Conservation (phyloP, 2,329 filamentous ascomycete species). For the Lachnum nothofagi region DNA sequence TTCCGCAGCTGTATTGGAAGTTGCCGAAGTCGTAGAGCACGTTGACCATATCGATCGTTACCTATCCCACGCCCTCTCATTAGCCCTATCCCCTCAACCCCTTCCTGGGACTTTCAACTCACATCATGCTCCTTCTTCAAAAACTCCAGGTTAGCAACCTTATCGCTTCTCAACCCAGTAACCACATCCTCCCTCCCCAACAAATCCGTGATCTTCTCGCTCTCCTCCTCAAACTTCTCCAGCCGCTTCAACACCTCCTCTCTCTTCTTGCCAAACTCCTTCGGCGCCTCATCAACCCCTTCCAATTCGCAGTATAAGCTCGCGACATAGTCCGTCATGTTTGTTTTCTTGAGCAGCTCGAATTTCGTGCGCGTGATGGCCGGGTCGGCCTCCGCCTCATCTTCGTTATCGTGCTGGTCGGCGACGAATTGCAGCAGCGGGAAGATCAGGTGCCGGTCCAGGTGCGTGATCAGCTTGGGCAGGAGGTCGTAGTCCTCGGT, state of each 20-base stretch:
- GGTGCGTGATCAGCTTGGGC: conserved; percentile 81
- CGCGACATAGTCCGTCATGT: conserved; percentile 98
- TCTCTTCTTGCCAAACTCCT: conserved; percentile 83
- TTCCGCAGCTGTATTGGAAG: conserved; percentile 96
- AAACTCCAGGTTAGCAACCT: conserved; percentile 97
- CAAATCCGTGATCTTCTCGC: conserved; percentile 80
- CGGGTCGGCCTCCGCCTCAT: conserved; percentile 69
- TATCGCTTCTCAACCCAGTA: conserved; percentile 86
- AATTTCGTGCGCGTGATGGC: conserved; percentile 84
- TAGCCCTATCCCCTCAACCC: conserved; percentile 8
- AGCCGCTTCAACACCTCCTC: conserved; percentile 81
- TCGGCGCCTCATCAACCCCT: conserved; percentile 68
- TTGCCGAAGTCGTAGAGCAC: conserved; percentile 92
- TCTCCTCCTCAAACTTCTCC: conserved; percentile 80
- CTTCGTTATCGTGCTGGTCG: no score
- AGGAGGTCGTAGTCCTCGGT: conserved; percentile 55
- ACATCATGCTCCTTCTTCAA: conserved; percentile 93
- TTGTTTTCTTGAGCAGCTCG: conserved; percentile 90
- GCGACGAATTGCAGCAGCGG: conserved; percentile 89
- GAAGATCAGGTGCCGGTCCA: conserved; percentile 95
- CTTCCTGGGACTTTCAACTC: conserved; percentile 37
- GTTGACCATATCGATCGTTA: conserved; percentile 93
- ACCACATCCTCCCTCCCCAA: conserved; percentile 86
- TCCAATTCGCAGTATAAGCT: conserved; percentile 87
- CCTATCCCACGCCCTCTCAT: conserved; percentile 39